Base-by-base conservation (phyloP, 2,329 filamentous ascomycete species). In the Didymellaceae sp. region DNA sequence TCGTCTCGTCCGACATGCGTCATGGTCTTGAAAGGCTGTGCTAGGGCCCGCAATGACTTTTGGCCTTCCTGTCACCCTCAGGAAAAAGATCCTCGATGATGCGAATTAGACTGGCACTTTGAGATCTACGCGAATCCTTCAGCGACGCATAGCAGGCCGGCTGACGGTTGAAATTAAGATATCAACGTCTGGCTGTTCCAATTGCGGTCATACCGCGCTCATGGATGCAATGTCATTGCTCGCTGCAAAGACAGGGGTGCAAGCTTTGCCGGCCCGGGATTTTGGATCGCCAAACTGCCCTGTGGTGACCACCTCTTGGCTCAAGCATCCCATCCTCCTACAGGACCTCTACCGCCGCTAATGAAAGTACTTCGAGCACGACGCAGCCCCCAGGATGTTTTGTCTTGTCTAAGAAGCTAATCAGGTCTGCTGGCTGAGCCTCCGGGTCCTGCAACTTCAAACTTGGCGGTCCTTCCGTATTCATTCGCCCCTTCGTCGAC, bases 281-380 rank as follows among this genome's bases (percentile, higher is more conserved):
- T 37, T 38, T 58, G 61, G 62, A 62, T 62, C 59, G 54, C 54
- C 61, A 58, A 58, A 54, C 55, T 55, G 54, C 55, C 55, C 54
- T 54, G 47, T 44, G 45, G 46, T 45, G 43, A 38, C 43, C 45
- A 34, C 45, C 16, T 35, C 58, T 54, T 61, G 58, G 59, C 54
- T 51, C 51, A 44, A 56, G 60, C 59, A 48, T 53, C 49, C 46
- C 47, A 58, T 51, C 52, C 51, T 62, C 54, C 46, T 56, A 54
- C 52, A 52, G 50, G 46, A 56, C 56, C 45, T 58, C 53, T 31
- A 51, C 52, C 45, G 57, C 61, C 58, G 62, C 65, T 68, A 68
- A 73, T 71, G 66, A 70, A 59, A 70, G 67, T 70, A 66, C 65
- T 60, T 52, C 52, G 52, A 64, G 58, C 60, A 61, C 50, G 54